Evolutionary conservation across 2,329 filamentous ascomycete genomes (phyloP).

Genomic region (Blastomyces parvus): DNA sequence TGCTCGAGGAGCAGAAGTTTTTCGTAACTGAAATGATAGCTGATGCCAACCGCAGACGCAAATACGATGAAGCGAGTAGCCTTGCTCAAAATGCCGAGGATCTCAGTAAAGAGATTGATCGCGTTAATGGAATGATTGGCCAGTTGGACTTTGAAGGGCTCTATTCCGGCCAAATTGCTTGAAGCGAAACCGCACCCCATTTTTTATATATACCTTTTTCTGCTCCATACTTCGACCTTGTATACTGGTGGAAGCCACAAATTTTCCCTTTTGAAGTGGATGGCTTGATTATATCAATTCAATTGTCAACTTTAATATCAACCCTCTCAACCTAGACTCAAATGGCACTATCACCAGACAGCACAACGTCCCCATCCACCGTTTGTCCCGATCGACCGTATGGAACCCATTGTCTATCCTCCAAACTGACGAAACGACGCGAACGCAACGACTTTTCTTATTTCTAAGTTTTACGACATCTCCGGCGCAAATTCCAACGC

Average conservation of each 20-base stretch:
- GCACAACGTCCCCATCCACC: background rate
- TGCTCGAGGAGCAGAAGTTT: conserved; percentile 85
- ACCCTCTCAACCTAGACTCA: background rate
- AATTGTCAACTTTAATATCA: background rate
- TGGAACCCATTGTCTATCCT: background rate
- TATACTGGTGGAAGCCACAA: background rate
- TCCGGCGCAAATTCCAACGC: background rate
- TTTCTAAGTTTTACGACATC: background rate
- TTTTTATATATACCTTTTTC: background rate
- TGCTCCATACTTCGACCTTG: background rate
- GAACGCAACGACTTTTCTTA: background rate
- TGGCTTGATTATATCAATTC: background rate
- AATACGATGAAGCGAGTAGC: conserved; percentile 79
- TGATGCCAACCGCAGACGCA: conserved; percentile 61
- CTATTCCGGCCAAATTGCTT: conserved; percentile 28
- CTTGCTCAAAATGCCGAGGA: conserved; percentile 74
- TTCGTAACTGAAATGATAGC: conserved; percentile 79
- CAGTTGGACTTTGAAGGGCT: conserved; percentile 54
- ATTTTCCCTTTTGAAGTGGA: background rate
- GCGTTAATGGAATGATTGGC: conserved; percentile 54
- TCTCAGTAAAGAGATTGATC: conserved; percentile 66
- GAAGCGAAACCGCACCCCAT: background rate
- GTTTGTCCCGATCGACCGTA: background rate
- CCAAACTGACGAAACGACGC: background rate
- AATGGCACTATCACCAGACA: background rate